Conservation (phyloP, 805 yeast species). For the Candida rishiriensis region DNA sequence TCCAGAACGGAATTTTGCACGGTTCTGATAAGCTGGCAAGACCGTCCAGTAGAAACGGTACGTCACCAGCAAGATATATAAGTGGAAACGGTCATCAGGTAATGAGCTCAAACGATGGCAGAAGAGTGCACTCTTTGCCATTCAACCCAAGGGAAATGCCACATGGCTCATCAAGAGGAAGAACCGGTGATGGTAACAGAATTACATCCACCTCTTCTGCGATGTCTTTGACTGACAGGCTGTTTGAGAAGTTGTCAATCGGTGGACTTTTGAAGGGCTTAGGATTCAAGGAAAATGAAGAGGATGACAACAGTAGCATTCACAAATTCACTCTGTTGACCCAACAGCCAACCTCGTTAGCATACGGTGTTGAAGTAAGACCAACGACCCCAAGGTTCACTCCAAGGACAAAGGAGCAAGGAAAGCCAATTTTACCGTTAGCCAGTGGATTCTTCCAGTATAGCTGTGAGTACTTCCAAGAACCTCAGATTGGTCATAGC, state of each 20-base stretch:
- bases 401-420: slow-evolving; percentile 24
- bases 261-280: slow-evolving; percentile 20
- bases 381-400: slow-evolving; percentile 58
- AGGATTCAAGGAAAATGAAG: slow-evolving; percentile 19
- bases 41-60: slow-evolving; percentile 8
- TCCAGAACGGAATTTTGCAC: neutral
- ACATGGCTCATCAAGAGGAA: neutral
- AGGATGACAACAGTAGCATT: slow-evolving; percentile 17
- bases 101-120: neutral
- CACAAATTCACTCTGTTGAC: slow-evolving; percentile 21
- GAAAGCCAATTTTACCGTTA: slow-evolving; percentile 47
- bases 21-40: slow-evolving; percentile 3
- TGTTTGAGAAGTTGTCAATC: slow-evolving; percentile 16
- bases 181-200: slow-evolving; percentile 9
- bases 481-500: slow-evolving; percentile 83
- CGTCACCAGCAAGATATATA: slow-evolving; percentile 1
- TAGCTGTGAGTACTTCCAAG: slow-evolving; percentile 89
- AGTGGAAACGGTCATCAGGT: neutral
- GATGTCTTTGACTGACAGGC: slow-evolving; percentile 17
- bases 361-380: slow-evolving; percentile 40
- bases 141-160: slow-evolving; percentile 7
- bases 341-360: slow-evolving; percentile 24
- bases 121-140: slow-evolving; percentile 24
- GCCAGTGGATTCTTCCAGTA: slow-evolving; percentile 66
- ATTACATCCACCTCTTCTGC: slow-evolving; percentile 21